Percentiles rank a stretch among this genome's conserved stretches.
Evolutionary conservation across 345 rosid species (phyloP).

Genomic region (Linum lewisii): DNA sequence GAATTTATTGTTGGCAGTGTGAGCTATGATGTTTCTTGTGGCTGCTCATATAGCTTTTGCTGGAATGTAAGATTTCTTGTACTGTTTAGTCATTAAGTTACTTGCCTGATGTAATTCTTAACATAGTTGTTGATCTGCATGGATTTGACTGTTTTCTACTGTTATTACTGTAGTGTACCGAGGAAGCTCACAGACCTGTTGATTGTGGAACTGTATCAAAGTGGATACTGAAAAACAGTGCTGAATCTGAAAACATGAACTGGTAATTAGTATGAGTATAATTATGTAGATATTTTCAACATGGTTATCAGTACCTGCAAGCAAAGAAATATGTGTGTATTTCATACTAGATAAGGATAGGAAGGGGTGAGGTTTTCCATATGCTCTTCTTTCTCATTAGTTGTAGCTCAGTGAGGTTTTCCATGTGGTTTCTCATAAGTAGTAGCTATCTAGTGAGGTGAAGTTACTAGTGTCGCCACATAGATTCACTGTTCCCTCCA

Average conservation of each 20-base stretch:
- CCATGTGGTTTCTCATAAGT: too few species aligned
- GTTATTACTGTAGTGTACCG: background rate
- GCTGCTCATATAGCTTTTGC: constrained; percentile 10
- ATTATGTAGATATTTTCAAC: background rate
- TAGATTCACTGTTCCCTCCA: background rate
- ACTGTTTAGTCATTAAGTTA: background rate
- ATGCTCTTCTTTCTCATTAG: too few species aligned
- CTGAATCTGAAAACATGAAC: constrained; percentile 11
- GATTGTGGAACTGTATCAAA: constrained; percentile 6
- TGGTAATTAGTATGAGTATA: constrained; percentile 3
- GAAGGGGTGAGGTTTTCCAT: too few species aligned
- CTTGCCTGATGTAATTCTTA: background rate
- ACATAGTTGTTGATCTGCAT: background rate
- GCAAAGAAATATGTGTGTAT: background rate
- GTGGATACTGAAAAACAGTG: constrained; percentile 10
- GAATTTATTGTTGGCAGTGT: constrained; percentile 10
- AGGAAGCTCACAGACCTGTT: constrained; percentile 12
- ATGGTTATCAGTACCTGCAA: background rate
- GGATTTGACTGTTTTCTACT: background rate
- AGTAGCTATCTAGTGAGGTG: too few species aligned
- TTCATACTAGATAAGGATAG: background rate
- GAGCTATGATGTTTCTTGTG: constrained; percentile 7
- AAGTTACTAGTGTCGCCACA: too few species aligned
- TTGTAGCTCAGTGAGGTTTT: too few species aligned
- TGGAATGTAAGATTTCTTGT: constrained; percentile 3